Conservation (phyloP, 805 yeast species). For the Candida namnaoensis region DNA sequence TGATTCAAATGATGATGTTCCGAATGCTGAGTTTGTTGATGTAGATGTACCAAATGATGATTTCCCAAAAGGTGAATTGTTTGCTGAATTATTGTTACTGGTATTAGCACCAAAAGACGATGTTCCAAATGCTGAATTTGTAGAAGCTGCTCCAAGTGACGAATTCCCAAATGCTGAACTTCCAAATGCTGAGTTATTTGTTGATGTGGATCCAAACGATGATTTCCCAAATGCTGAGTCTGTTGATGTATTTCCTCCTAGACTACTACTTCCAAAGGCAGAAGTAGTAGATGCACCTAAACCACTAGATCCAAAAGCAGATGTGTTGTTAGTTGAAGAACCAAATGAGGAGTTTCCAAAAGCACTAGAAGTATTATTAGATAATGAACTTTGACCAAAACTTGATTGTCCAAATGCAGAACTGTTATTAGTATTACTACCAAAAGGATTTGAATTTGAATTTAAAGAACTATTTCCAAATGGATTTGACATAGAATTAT, state of each 20-base stretch:
- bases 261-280: conserved; percentile 3
- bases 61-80: no score
- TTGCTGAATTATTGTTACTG: no score
- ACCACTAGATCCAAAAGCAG: conserved; percentile 16
- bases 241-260: neutral
- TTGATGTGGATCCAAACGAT: conserved; percentile 2
- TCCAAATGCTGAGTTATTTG: conserved; percentile 6
- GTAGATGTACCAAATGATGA: conserved; percentile 1
- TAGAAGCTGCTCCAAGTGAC: conserved; percentile 1
- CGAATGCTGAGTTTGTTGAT: conserved; percentile 15
- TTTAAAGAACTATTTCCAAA: neutral
- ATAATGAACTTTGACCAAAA: neutral
- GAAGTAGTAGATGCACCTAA: conserved; percentile 3
- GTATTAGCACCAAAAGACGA: no score
- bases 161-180: conserved; percentile 9
- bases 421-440: conserved; percentile 4
- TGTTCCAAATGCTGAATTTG: neutral
- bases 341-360: conserved; percentile 17
- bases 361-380: conserved; percentile 2
- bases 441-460: conserved; percentile 14
- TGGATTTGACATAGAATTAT: neutral
- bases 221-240: conserved; percentile 7
- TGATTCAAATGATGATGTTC: conserved; percentile 1
- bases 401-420: neutral
- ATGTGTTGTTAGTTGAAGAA: conserved; percentile 1